Evolutionary conservation across 2,329 filamentous ascomycete genomes (phyloP).

Genomic region (Sclerotinia glacialis): DNA sequence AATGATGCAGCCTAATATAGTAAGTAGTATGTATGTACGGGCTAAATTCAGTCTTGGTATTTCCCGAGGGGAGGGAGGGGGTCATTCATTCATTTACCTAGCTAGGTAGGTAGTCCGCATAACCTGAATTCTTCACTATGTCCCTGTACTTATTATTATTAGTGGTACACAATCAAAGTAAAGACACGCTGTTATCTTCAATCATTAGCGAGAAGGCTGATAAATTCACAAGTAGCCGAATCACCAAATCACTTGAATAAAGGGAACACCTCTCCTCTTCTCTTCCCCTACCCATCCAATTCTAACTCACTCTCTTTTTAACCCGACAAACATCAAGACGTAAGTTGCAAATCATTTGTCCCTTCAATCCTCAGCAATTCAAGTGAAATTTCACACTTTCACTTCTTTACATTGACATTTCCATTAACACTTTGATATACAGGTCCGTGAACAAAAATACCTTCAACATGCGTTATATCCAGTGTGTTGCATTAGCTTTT

Average conservation of each 20-base stretch:
- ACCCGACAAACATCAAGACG: conserved; percentile 22
- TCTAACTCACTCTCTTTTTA: conserved; percentile 15
- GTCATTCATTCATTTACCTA: neutral
- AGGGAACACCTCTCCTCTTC: conserved; percentile 33
- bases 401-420: neutral
- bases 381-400: neutral
- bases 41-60: neutral
- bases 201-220: conserved; percentile 21
- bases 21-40: too few species aligned
- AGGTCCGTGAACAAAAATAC: conserved; percentile 21
- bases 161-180: neutral
- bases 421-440: conserved; percentile 24
- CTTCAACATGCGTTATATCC: conserved; percentile 38
- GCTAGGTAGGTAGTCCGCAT: neutral
- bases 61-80: too few species aligned
- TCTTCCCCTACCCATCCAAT: conserved; percentile 12
- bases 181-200: conserved; percentile 24
- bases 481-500: conserved; percentile 37
- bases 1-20: neutral
- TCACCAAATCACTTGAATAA: conserved; percentile 24
- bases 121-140: neutral
- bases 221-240: conserved; percentile 21
- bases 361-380: neutral
- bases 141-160: neutral
- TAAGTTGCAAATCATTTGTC: conserved; percentile 3